Conservation (phyloP, 495 filamentous ascomycete species). For the Neurospora sp. region DNA sequence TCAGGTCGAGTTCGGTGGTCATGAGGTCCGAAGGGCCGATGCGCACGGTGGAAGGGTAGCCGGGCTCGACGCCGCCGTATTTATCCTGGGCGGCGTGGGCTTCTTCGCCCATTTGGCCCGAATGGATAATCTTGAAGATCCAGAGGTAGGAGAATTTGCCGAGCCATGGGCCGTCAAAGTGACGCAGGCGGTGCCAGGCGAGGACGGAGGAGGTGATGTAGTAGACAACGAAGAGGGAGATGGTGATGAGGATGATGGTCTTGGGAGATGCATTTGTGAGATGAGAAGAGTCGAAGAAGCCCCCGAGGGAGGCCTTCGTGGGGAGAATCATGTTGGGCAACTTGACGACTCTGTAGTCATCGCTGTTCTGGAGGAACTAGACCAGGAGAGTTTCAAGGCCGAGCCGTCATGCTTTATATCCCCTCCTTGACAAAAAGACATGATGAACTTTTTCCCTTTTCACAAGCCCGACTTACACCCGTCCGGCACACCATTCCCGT, state of each 20-base stretch:
- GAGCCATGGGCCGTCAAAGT: conserved; percentile 12
- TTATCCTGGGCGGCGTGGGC: conserved; percentile 18
- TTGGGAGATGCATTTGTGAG: background rate
- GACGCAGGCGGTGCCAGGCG: conserved; percentile 14
- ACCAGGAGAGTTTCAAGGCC: background rate
- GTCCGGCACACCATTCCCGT: background rate
- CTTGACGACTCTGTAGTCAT: background rate
- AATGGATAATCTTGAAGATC: conserved; percentile 3
- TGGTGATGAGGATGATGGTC: background rate
- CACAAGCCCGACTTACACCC: background rate
- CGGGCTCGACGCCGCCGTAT: background rate
- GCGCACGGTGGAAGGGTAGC: conserved; percentile 39
- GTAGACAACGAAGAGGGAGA: conserved; percentile 2
- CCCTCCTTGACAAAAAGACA: background rate
- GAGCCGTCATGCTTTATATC: background rate
- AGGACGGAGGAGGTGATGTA: conserved; percentile 3
- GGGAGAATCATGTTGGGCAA: background rate
- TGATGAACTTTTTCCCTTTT: background rate
- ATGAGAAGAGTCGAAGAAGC: background rate
- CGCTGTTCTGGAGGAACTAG: background rate
- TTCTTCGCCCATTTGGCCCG: conserved; percentile 8
- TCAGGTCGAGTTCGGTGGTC: conserved; percentile 26
- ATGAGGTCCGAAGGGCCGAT: conserved; percentile 42
- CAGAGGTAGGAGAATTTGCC: conserved; percentile 17
- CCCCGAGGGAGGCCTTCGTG: background rate